Evolutionary conservation across 805 yeast species (phyloP), one percentile per base, ranked within the genome.

Genomic region (Clavispora phyllophila): DNA sequence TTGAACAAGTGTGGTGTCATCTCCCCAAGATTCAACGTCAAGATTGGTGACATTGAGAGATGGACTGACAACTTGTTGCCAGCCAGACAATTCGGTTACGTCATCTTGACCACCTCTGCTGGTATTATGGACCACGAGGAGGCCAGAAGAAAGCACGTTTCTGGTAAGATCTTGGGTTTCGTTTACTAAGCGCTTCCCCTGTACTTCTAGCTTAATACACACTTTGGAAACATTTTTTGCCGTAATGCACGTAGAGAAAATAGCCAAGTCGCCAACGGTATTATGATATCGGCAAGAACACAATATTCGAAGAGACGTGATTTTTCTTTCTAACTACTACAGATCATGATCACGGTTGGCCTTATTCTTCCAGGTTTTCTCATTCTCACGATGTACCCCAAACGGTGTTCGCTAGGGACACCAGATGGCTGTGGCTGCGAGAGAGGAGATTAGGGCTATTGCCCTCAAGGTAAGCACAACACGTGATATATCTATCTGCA

Each of bases 1-100:
- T 81, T 89, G 67, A 89, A 65, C 57, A 55, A 55, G 55, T 54
- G 58, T 48, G 59, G 59, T 52, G 59, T 55, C 33, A 55, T 55
- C 45, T 55, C 59, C 37, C 59, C 59, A 44, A 52, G 59, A 50
- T 55, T 55, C 53, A 55, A 55, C 56, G 59, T 55, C 46, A 54
- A 54, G 53, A 54, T 55, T 39, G 43, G 43, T 43, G 59, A 54
- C 51, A 52, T 55, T 33, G 59, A 55, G 50, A 47, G 53, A 46
- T 55, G 59, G 59, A 55, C 59, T 39, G 59, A 55, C 58, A 55
- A 55, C 59, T 55, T 55, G 58, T 55, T 55, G 53, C 59, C 59
- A 31, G 58, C 59, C 46, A 54, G 59, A 54, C 59, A 55, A 43
- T 54, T 54, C 39, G 59, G 59, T 50, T 54, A 42, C 56, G 58